These are phyloP conservation scores for Aureobasidium sp. DNA, from an alignment of 2,329 filamentous ascomycete species.

Conservation along the genomic window DNA sequence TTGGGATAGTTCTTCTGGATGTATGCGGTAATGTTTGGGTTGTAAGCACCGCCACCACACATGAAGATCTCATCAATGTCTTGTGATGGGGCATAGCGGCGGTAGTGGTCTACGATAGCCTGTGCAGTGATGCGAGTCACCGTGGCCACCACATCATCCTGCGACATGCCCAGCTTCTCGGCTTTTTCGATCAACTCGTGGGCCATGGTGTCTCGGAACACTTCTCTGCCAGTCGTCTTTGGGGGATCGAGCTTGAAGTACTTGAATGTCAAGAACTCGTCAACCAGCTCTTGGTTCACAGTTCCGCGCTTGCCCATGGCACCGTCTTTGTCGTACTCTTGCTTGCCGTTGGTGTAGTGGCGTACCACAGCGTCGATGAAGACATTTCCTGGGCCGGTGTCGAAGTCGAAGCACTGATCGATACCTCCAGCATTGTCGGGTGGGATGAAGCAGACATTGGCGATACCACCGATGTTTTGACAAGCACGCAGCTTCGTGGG, in stretches of 20 bases:
- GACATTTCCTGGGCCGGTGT: constrained; percentile 29
- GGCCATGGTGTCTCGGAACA: constrained; percentile 52
- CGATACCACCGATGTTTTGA: constrained; percentile 56
- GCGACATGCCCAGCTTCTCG: constrained; percentile 37
- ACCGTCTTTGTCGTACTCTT: constrained; percentile 29
- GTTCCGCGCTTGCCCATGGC: constrained; percentile 25
- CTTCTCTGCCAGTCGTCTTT: constrained; percentile 54
- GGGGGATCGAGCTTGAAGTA: constrained; percentile 49
- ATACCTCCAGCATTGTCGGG: constrained; percentile 35
- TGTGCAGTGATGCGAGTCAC: constrained; percentile 54
- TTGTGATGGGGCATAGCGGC: constrained; percentile 42
- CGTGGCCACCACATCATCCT: constrained; percentile 51
- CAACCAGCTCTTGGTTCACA: constrained; percentile 27
- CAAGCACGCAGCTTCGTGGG: constrained; percentile 51
- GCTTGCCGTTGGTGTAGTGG: constrained; percentile 26
- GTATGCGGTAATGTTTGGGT: constrained; percentile 50
- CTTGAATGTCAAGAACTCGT: constrained; percentile 30
- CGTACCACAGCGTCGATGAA: constrained; percentile 29
- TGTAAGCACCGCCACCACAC: constrained; percentile 53
- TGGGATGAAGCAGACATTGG: constrained; percentile 55
- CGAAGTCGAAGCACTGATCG: constrained; percentile 27
- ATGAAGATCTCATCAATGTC: constrained; percentile 53
- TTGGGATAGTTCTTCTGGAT: constrained; percentile 45
- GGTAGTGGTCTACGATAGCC: constrained; percentile 48
- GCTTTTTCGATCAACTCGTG: constrained; percentile 46